Evolutionary conservation across 176 grass and related monocot genomes (phyloP).

Genomic region (Rhynchospora tenuis): DNA sequence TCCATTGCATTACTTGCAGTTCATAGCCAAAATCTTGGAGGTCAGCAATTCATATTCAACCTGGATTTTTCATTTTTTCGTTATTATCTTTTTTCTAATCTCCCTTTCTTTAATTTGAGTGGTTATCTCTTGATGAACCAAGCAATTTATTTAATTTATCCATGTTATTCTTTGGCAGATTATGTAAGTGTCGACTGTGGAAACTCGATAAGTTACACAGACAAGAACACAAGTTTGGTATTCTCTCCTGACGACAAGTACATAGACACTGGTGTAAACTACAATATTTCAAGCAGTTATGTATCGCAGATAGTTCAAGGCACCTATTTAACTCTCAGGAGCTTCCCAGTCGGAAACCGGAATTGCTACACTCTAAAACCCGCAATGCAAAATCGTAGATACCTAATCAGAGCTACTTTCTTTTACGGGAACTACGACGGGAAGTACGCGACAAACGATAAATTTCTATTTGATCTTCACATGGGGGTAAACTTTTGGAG

Average conservation of each 20-base stretch:
- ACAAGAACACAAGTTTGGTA: constrained; percentile 8
- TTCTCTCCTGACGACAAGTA: constrained; percentile 19
- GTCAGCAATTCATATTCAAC: neutral
- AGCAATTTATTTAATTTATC: neutral
- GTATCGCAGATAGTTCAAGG: neutral
- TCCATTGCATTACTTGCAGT: neutral
- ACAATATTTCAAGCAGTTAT: constrained; percentile 6
- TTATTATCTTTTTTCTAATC: neutral
- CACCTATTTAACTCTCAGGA: constrained; percentile 20
- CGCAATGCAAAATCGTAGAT: neutral
- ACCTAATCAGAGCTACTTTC: constrained; percentile 28
- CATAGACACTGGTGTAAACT: constrained; percentile 10
- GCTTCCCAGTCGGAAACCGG: constrained; percentile 19
- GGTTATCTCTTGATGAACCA: neutral
- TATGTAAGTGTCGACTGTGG: constrained; percentile 32
- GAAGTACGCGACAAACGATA: neutral
- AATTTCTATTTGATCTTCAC: constrained; percentile 21
- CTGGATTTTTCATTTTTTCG: neutral
- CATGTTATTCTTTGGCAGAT: constrained; percentile 19
- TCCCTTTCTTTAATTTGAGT: neutral
- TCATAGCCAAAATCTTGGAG: neutral
- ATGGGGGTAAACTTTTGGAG: constrained; percentile 17
- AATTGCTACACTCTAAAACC: constrained; percentile 32
- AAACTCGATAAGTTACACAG: constrained; percentile 8
- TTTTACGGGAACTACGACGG: constrained; percentile 29